Conservation (phyloP, 495 filamentous ascomycete species). For the Pseudoneurospora amorphoporcata region DNA sequence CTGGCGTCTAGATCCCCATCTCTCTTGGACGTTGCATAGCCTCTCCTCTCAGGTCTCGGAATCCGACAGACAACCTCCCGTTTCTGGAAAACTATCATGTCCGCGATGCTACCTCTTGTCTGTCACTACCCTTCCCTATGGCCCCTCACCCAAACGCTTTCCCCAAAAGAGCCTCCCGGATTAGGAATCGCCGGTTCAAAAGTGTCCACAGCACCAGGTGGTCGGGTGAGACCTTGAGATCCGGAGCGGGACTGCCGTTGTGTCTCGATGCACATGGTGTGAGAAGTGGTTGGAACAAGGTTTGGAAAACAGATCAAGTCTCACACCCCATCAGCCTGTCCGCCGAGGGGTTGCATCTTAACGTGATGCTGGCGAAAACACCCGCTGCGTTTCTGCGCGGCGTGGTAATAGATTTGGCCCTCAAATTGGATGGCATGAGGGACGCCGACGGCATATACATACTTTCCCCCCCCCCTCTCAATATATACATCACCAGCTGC, state of each 20-base stretch:
- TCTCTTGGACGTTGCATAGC: background rate
- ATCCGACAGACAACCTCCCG: background rate
- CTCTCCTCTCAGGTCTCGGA: background rate
- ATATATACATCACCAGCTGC: background rate
- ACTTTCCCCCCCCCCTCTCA: background rate
- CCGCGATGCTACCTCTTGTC: background rate
- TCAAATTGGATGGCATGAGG: background rate
- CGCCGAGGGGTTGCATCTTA: background rate
- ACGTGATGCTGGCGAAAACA: background rate
- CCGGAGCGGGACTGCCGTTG: background rate
- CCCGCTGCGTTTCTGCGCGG: background rate
- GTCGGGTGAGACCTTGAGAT: background rate
- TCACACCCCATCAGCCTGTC: background rate
- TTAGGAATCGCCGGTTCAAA: background rate
- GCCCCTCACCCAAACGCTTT: background rate
- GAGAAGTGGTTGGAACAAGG: background rate
- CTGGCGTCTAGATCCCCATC: background rate
- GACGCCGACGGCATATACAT: background rate
- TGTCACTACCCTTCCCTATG: background rate
- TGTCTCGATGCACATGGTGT: background rate
- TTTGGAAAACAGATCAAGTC: background rate
- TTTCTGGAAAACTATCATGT: background rate
- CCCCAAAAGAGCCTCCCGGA: background rate
- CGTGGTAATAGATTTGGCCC: background rate
- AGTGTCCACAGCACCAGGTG: background rate